Percentiles rank a stretch among this genome's conserved stretches.
These are phyloP conservation scores for Oryza nivara DNA, from an alignment of 176 grass and related monocot species.

Conservation along the genomic window DNA sequence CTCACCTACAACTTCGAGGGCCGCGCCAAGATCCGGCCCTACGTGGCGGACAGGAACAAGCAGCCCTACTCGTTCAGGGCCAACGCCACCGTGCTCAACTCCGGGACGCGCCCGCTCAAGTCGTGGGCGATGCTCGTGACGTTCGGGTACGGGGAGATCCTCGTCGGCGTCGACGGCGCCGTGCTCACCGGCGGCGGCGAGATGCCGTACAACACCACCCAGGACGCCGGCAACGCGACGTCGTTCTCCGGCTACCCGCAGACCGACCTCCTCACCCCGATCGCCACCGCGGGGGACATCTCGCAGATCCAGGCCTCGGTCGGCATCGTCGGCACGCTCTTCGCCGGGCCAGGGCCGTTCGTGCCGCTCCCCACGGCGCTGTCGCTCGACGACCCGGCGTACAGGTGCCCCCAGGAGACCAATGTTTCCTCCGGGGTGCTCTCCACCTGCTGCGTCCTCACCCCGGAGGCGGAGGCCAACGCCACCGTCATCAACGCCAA, in stretches of 20 bases:
- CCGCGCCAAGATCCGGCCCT: conserved; percentile 68
- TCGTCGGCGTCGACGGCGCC: conserved; percentile 62
- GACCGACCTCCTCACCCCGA: conserved; percentile 80
- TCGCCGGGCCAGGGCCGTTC: conserved; percentile 40
- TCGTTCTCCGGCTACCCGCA: conserved; percentile 84
- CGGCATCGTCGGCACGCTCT: conserved; percentile 74
- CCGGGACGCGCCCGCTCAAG: conserved; percentile 65
- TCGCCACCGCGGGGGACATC: conserved; percentile 66
- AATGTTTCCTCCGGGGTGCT: conserved; percentile 1
- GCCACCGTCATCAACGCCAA: conserved; percentile 47
- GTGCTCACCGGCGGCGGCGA: conserved; percentile 72
- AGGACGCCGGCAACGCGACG: conserved; percentile 64
- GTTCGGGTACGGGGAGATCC: conserved; percentile 71
- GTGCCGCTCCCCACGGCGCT: conserved; percentile 62
- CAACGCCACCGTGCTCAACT: conserved; percentile 66
- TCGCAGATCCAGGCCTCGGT: conserved; percentile 56
- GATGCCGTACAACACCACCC: conserved; percentile 78
- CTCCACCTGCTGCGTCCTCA: conserved; percentile 74
- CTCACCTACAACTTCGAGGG: conserved; percentile 52
- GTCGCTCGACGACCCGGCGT: conserved; percentile 55
- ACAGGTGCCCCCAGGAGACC: conserved; percentile 55
- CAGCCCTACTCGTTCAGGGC: conserved; percentile 81
- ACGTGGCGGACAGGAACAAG: conserved; percentile 48
- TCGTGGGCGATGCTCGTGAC: conserved; percentile 69
- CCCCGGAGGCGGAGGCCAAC: conserved; percentile 61